phyloP scores from a whole-genome alignment of 257 asterid genomes.

The Avicennia marina region DNA sequence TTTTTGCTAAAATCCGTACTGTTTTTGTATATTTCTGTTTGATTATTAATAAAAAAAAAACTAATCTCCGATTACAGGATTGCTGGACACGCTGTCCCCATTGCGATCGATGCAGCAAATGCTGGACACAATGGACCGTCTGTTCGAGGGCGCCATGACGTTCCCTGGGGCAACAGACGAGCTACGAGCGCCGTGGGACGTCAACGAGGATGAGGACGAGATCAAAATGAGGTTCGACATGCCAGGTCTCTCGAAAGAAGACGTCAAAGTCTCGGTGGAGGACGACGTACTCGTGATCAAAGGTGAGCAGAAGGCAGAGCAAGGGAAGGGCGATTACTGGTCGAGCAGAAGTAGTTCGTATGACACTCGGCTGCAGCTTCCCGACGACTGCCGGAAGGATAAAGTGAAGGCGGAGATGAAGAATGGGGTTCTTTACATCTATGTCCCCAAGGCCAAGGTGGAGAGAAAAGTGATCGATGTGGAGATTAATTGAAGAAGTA shows the following conservation, averaged over 20 bases:
- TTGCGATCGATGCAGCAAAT: conserved; percentile 64
- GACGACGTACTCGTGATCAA: conserved; percentile 48
- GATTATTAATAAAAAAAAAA: too few relatives aligned
- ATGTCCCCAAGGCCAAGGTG: conserved; percentile 46
- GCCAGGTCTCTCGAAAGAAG: conserved; percentile 70
- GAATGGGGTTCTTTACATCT: conserved; percentile 60
- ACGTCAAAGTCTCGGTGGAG: conserved; percentile 58
- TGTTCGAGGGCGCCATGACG: conserved; percentile 46
- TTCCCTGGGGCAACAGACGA: conserved; percentile 33
- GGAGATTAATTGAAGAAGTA: conserved; percentile 17
- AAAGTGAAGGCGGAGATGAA: conserved; percentile 66
- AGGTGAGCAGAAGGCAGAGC: conserved; percentile 46
- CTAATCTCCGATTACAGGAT: too few relatives aligned
- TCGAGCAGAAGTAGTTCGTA: conserved; percentile 35
- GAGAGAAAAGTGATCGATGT: conserved; percentile 58
- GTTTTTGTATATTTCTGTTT: too few relatives aligned
- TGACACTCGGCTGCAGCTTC: conserved; percentile 48
- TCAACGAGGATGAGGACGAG: conserved; percentile 52
- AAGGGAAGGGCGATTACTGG: conserved; percentile 26
- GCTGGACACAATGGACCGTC: conserved; percentile 51
- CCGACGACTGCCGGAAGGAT: conserved; percentile 43
- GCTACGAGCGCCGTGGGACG: conserved; percentile 59
- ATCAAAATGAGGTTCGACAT: conserved; percentile 70
- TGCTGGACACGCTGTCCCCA: conserved; percentile 55
- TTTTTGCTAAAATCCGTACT: too few relatives aligned